Evolutionary conservation across 75 land plant genomes (phyloP), one percentile per base, ranked within the genome.

Genomic region (Pinus albicaulis): DNA sequence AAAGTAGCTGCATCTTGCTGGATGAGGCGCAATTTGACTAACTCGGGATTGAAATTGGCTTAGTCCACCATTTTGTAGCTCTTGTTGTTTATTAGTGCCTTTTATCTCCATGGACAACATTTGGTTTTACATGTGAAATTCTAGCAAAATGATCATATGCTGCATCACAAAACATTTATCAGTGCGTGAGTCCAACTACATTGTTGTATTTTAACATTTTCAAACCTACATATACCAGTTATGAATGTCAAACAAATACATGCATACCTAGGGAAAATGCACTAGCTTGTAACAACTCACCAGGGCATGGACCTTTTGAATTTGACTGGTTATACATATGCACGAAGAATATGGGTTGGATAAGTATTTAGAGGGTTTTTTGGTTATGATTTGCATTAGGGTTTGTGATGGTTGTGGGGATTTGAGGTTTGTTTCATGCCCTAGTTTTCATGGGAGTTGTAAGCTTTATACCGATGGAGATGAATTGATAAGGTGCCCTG

Each of bases 61-160:
- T 84, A 59, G 58, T 56, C 15, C 76, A 75, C 53, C 74, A 83
- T 26, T 57, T 74, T 63, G 52, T 84, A 66, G 83, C 82, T 3
- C 76, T 84, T 31, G 83, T 79, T 53, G 22, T 80, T 19, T 73
- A 77, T 41, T 73, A 77, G 69, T 77, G 79, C 55, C 62, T 84
- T 12, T 26, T 72, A 56, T 26, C 25, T 34, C 86, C 86, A 56
- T 48, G 24, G 57, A 15, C 74, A 70, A 59, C 76, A 28, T 76
- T 83, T 53, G 83, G 82, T 3, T 80, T 55, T 57, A 62, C 48
- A 38, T 41, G 24, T 56, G 64, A 62, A 25, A 22, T 11, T 59
- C 52, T 72, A 65, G 55, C 55, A 56, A 36, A 80, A 52, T 82
- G 82, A 34, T 26, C 25, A 36, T 72, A 44, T 59, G 28, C 12